Evolutionary conservation across 1,284 basidiomycete species (phyloP), one percentile per base, ranked within the genome.

Genomic region (Cryptococcus sp.): DNA sequence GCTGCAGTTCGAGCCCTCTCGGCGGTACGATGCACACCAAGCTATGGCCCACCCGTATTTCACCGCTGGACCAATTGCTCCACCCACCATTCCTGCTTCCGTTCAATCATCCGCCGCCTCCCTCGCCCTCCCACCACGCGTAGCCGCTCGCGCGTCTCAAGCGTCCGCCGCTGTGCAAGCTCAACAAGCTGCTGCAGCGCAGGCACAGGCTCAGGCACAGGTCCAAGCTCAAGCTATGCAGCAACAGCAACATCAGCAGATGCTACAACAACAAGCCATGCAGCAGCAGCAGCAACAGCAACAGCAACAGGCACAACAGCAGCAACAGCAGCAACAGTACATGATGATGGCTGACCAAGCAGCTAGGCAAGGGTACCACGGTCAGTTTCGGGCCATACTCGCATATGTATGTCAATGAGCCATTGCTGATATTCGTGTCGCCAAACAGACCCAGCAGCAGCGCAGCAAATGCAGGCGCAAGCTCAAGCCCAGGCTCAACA

Each of bases 31-130:
- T 11, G 95, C 95, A 25, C 88, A 90, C 30, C 91, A 96, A 53
- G 94, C 96, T 0, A 85, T 99, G 52, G 85, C 84, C 17, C 96
- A 99, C 73, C 91, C 91, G 0, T 98, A 98, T 81, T 98, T 98
- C 77, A 90, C 88, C 48, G 47, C 68, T 39, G 68, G 60, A 13
- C 74, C 74, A 3, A 74, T 75, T 51, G 67, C 71, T 15, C 70
- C 73, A 3, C 73, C 74, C 6, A 68, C 71, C 2, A 62, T 75
- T 22, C 70, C 73, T n/a, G 58, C 66, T 4, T 57, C 64, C 5
- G 55, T 52, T 11, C 54, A 56, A 47, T 65, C 67, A 1, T 66
- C 70, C 6, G 70, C 69, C 0, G 66, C 72, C 5, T 70, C 70
- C 5, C 67, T 73, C 7, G 73, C 76, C 5, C 65, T 76, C 0